These are phyloP conservation scores for Ceratobasidium sp. DNA, from an alignment of 1,284 basidiomycete species.

Conservation along the genomic window DNA sequence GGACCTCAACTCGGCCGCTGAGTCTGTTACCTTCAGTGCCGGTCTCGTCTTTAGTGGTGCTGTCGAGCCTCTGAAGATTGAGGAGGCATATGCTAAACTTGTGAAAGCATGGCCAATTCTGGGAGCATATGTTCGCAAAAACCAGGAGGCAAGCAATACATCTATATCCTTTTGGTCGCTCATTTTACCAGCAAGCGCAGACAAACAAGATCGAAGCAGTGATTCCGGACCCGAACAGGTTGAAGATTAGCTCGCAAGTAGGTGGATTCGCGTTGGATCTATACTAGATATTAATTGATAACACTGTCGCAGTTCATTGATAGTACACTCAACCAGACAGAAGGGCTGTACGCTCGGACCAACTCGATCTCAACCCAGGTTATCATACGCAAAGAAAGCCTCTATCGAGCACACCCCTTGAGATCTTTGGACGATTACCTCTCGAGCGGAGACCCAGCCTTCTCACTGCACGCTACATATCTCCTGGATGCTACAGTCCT, in stretches of 20 bases:
- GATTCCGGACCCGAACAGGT: neutral
- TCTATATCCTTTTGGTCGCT: neutral
- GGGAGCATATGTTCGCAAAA: conserved; percentile 4
- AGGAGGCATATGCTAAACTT: conserved; percentile 8
- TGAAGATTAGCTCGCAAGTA: conserved; percentile 12
- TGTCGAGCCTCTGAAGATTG: conserved; percentile 13
- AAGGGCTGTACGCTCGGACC: conserved; percentile 13
- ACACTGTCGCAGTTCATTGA: neutral
- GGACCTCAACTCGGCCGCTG: conserved; percentile 38
- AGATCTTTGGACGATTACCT: conserved; percentile 12
- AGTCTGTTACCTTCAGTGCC: conserved; percentile 21
- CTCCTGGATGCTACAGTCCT: conserved; percentile 25
- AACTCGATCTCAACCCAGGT: conserved; percentile 26
- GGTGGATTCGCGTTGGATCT: neutral
- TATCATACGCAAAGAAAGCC: conserved; percentile 16
- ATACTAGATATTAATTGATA: neutral
- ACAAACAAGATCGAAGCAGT: conserved; percentile 32
- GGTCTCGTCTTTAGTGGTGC: conserved; percentile 24
- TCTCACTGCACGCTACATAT: conserved; percentile 23
- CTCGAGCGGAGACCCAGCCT: conserved; percentile 19
- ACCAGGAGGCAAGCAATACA: neutral
- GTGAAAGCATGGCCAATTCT: conserved; percentile 28
- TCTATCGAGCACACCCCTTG: conserved; percentile 23
- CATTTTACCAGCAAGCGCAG: neutral
- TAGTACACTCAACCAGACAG: conserved; percentile 3